Evolutionary conservation across 2,329 filamentous ascomycete species (phyloP).

Genomic region (Macrophomina pseudophaseolina): DNA sequence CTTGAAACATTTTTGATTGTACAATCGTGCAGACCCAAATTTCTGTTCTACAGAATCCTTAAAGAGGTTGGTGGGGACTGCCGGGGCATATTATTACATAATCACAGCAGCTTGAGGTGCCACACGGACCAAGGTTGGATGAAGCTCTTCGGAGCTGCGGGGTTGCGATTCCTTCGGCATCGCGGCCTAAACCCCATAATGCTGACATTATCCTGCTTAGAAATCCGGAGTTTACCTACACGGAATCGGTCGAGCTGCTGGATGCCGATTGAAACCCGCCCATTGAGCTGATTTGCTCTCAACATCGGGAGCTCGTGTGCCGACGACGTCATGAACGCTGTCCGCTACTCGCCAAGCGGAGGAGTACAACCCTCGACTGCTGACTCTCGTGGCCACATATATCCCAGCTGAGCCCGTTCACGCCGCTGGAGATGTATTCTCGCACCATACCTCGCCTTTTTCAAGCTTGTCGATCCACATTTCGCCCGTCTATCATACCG

Average conservation of each 20-base stretch:
- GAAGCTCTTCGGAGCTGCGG: not conserved
- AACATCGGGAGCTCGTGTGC: not conserved
- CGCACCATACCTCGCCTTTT: slow-evolving; percentile 18
- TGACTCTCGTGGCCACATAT: not conserved
- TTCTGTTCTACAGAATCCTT: too few relatives aligned
- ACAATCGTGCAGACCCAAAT: too few relatives aligned
- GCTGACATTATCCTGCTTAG: slow-evolving; percentile 12
- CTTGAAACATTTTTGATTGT: too few relatives aligned
- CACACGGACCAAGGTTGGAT: not conserved
- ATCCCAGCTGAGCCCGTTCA: not conserved
- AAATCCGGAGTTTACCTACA: not conserved
- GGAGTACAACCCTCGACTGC: not conserved
- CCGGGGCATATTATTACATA: too few relatives aligned
- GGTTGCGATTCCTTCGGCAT: not conserved
- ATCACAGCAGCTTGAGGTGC: not conserved
- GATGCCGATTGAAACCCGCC: not conserved
- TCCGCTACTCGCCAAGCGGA: not conserved
- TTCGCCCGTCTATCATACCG: not conserved
- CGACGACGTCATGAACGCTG: slow-evolving; percentile 1
- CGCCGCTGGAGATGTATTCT: not conserved
- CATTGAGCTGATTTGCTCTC: not conserved
- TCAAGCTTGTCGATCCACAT: not conserved
- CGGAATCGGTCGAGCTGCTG: not conserved
- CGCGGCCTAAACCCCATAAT: not conserved
- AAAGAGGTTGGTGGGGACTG: too few relatives aligned